phyloP scores from a whole-genome alignment of 1,139 yeast species.

The Diutina siamensis region DNA sequence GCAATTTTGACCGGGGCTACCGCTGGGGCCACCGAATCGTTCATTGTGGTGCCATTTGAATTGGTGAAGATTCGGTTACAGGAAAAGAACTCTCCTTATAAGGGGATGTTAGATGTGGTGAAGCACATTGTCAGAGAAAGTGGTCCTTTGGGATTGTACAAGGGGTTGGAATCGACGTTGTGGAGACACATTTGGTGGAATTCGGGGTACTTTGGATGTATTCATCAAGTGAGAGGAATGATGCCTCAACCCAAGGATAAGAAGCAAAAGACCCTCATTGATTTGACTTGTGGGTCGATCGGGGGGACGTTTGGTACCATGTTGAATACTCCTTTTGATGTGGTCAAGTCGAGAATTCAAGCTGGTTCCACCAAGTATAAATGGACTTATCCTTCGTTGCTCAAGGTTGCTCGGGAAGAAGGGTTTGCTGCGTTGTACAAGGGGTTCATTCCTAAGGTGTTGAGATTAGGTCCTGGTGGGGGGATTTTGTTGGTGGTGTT shows the following conservation, averaged over 20 bases:
- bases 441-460: slow-evolving; percentile 94
- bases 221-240: slow-evolving; percentile 70
- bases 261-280: slow-evolving; percentile 71
- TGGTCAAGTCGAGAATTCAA: slow-evolving; percentile 94
- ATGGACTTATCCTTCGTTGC: slow-evolving; percentile 82
- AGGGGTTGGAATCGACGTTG: slow-evolving; percentile 91
- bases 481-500: slow-evolving; percentile 94
- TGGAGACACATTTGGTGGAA: slow-evolving; percentile 98
- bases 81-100: slow-evolving; percentile 73
- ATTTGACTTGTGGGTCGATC: slow-evolving; percentile 81
- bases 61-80: slow-evolving; percentile 80
- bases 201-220: slow-evolving; percentile 95
- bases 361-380: slow-evolving; percentile 77
- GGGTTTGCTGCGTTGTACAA: slow-evolving; percentile 76
- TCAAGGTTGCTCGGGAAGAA: slow-evolving; percentile 75
- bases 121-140: slow-evolving; percentile 58
- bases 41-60: slow-evolving; percentile 95
- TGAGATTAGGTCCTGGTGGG: slow-evolving; percentile 98
- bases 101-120: slow-evolving; percentile 78
- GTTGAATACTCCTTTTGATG: slow-evolving; percentile 94
- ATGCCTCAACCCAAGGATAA: slow-evolving; percentile 67
- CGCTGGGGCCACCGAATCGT: slow-evolving; percentile 95
- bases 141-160: slow-evolving; percentile 78
- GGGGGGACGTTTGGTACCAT: slow-evolving; percentile 97
- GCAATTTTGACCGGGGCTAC: slow-evolving; percentile 94